Conservation (phyloP, 2,329 filamentous ascomycete genomes). For the Xylariales sp. region DNA sequence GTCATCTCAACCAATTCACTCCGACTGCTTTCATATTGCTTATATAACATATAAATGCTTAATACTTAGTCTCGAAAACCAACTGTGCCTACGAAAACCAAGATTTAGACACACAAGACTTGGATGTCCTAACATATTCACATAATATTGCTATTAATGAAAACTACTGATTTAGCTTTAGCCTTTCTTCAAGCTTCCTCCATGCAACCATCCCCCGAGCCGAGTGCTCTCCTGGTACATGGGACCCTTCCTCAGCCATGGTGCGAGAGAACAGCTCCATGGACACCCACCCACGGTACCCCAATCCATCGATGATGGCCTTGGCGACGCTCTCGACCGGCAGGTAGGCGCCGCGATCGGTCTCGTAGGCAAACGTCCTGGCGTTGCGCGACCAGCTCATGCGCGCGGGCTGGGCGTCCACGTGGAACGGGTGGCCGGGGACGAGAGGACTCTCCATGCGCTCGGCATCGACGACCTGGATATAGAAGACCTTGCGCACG, state of each 20-base stretch:
- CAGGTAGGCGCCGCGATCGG: constrained; percentile 60
- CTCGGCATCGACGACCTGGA: constrained; percentile 74
- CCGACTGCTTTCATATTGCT: no score
- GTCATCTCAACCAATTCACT: no score
- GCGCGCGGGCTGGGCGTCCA: constrained; percentile 50
- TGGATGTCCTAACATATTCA: no score
- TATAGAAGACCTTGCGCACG: constrained; percentile 63
- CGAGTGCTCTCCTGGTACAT: background rate
- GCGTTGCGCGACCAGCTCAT: constrained; percentile 82
- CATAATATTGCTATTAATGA: no score
- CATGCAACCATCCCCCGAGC: constrained; percentile 1
- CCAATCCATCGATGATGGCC: constrained; percentile 58
- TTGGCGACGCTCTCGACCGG: constrained; percentile 58
- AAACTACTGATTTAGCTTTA: background rate
- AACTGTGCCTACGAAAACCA: no score
- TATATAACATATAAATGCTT: no score
- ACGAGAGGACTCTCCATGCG: constrained; percentile 53
- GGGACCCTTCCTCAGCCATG: background rate
- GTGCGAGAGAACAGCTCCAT: constrained; percentile 59
- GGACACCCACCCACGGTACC: constrained; percentile 66
- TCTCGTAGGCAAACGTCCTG: constrained; percentile 66
- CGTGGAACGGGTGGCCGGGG: constrained; percentile 53
- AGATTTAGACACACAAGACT: no score
- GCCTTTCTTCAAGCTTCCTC: background rate
- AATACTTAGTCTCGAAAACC: no score